Conservation (phyloP, 345 rosid genomes). For the Viola odorata region DNA sequence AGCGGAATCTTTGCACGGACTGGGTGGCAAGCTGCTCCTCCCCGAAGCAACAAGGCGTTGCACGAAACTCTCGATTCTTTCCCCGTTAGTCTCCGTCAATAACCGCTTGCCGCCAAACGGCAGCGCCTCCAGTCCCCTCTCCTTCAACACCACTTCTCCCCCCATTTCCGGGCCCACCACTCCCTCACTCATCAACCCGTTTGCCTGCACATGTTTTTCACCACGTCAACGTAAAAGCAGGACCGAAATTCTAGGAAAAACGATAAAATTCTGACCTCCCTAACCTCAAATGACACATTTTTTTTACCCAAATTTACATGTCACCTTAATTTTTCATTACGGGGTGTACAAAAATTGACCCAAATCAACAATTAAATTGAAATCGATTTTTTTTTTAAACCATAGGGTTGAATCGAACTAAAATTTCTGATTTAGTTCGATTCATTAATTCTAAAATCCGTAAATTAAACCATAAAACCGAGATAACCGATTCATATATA, state of each 20-base stretch:
- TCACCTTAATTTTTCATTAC: too few species aligned
- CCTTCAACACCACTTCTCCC: slow-evolving; percentile 57
- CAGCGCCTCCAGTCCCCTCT: slow-evolving; percentile 76
- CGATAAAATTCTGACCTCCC: background rate
- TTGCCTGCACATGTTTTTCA: slow-evolving; percentile 43
- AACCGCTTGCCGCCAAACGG: slow-evolving; percentile 91
- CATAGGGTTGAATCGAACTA: too few species aligned
- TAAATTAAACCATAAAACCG: too few species aligned
- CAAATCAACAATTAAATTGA: too few species aligned
- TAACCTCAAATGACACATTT: too few species aligned
- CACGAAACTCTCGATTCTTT: slow-evolving; percentile 67
- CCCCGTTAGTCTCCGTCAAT: slow-evolving; percentile 77
- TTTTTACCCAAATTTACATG: too few species aligned
- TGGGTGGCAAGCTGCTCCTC: slow-evolving; percentile 70
- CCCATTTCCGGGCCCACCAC: slow-evolving; percentile 28
- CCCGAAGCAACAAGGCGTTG: slow-evolving; percentile 75
- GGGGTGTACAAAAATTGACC: too few species aligned
- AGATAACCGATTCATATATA: too few species aligned
- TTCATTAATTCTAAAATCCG: too few species aligned
- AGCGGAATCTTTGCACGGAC: slow-evolving; percentile 78
- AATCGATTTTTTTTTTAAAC: too few species aligned
- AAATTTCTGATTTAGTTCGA: too few species aligned
- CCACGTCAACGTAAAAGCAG: slow-evolving; percentile 14
- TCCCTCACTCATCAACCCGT: slow-evolving; percentile 19
- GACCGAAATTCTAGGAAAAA: background rate